These are phyloP conservation scores for Limonium bicolor DNA, from an alignment of 148 eudicot genomes.

Conservation along the genomic window DNA sequence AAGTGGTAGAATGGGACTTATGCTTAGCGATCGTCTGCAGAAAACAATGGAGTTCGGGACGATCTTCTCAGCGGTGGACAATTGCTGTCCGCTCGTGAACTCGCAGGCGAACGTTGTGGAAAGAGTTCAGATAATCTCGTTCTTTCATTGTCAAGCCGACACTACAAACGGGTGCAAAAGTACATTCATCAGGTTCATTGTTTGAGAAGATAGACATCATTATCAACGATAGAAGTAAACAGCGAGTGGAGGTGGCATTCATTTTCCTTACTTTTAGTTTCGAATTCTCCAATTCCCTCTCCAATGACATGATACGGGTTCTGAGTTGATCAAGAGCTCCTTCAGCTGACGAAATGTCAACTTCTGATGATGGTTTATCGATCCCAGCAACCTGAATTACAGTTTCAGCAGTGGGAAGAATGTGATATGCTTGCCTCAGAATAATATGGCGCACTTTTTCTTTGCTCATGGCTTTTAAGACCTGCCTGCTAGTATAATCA, in stretches of 20 bases:
- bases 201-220: neutral
- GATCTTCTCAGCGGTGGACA: slow-evolving; percentile 25
- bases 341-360: slow-evolving; percentile 36
- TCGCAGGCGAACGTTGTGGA: slow-evolving; percentile 36
- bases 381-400: slow-evolving; percentile 70
- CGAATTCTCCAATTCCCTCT: slow-evolving; percentile 55
- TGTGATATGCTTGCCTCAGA: too few relatives aligned
- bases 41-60: slow-evolving; percentile 43
- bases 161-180: slow-evolving; percentile 16
- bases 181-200: neutral
- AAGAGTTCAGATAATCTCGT: slow-evolving; percentile 37
- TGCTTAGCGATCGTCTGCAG: slow-evolving; percentile 58
- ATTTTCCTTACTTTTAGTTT: slow-evolving; percentile 34
- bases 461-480: too few relatives aligned
- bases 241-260: neutral
- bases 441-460: too few relatives aligned
- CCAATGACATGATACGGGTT: slow-evolving; percentile 23
- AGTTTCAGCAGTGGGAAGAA: too few relatives aligned
- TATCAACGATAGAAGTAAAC: neutral
- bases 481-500: neutral
- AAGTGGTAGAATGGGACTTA: too few relatives aligned
- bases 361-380: slow-evolving; percentile 33
- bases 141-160: slow-evolving; percentile 41
- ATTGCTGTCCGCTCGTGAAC: slow-evolving; percentile 29
- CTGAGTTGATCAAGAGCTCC: slow-evolving; percentile 58